Evolutionary conservation across 106 monocot species (phyloP), one percentile per base, ranked within the genome.

Genomic region (Amphibolis antarctica): DNA sequence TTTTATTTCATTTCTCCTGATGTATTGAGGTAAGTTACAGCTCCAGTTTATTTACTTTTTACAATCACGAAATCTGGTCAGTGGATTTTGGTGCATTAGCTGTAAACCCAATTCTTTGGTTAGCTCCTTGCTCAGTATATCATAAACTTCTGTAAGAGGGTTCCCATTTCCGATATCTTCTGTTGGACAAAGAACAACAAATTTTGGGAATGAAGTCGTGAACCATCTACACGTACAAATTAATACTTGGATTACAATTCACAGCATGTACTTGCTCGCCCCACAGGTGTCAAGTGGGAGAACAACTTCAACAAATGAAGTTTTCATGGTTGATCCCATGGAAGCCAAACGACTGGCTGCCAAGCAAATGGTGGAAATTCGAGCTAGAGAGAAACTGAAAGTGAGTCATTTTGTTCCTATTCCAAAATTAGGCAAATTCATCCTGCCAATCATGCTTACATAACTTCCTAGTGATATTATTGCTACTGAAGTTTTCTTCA

Each of bases 311-410:
- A 65, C 53, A 22, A 63, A 72, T 20, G 79, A 75, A 12, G 55
- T 87, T 20, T 56, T 81, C 58, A 98, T 98, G 98, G 98, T 98
- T 51, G 91, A 91, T 82, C 98, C 98, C 63, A 28, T 83, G 26
- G 98, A 98, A 57, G 98, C 98, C 42, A 98, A 98, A 67, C 84
- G 69, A 10, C 62, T 98, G 57, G 98, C 98, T 44, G 80, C 82
- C 22, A 78, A 85, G 67, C 98, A 98, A 66, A 91, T 91, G 87
- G 60, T 82, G 66, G 78, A 91, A 85, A 85, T 98, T 77, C 69
- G 74, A 64, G 84, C 82, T 21, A 87, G 69, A 75, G 78, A 91
- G 66, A 87, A 66, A 74, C 69, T 82, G 42, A 83, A 79, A 76
- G 98, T 98, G 43, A 76, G 88, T 70, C 52, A 44, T 30, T 12